Base-by-base conservation (phyloP, 1,284 basidiomycete genomes). In the Austroboletus niveus region DNA sequence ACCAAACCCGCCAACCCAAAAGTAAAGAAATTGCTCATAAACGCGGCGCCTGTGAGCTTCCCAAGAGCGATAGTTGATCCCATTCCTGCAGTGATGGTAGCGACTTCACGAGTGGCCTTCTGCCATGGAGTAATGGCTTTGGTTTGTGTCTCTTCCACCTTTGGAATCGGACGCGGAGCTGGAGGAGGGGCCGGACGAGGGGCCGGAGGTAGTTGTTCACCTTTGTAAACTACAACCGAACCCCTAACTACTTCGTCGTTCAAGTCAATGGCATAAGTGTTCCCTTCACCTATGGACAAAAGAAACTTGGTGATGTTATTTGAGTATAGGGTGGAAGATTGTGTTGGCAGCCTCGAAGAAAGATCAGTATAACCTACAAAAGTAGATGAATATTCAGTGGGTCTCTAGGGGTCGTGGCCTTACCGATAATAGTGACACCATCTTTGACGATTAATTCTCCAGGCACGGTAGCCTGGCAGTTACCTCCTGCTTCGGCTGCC, bases 261-360 rank as follows among this genome's bases (percentile, higher is more conserved):
- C 20, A 92, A 75, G 65, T 92, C 80, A 53, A 93, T 72, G 11
- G 70, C 69, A 66, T 84, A 92, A 42, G 74, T 77, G 44, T 75
- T 77, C 53, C 85, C 78, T 42, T 78, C 78, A 10, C 85, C 85
- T 1, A 93, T 82, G 2, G 89, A 91, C 15, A 93, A 75, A 39
- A 93, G 77, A 72, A 93, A 92, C 66, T 93, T 93, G 41, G 87
- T 87, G 60, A 93, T 85, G 65, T 93, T 93, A 71, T 93, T 93
- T 11, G 91, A 93, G 69, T 93, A 93, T 8, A 93, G 75, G 1
- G 89, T 90, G 5, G 89, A 91, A 4, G 89, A 89, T 64, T 93
- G 90, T 0, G 91, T 92, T 11, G 91, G 89, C 38, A 93, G 73
- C 34, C 91, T 81, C 22, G 89, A 92, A 5, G 90, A 87, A 42